Base-by-base conservation (phyloP, 2,329 filamentous ascomycete genomes). In the Ophiosphaerella korrae region DNA sequence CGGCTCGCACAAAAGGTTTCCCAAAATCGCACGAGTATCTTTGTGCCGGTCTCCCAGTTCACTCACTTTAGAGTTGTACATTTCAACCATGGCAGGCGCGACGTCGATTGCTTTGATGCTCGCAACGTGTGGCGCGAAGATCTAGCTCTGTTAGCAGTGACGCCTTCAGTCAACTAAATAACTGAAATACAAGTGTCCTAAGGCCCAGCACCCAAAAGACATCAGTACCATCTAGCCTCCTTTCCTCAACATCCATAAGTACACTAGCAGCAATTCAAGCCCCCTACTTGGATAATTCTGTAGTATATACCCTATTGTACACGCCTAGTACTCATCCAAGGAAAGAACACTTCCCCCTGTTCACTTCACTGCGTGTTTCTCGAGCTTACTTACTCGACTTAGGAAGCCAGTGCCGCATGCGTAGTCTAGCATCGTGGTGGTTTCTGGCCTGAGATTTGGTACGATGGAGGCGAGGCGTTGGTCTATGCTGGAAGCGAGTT, bases 401-500 rank as follows among this genome's bases (percentile, higher is more conserved):
- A 52, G 14, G 26, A 58, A 53, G 3, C 50, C 47, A 8, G 32
- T n/a, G 1, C 53, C 50, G 16, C 47, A 53, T 3, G 47, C 50
- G 42, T 53, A 47, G 38, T 58, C 48, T 8, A 55, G 47, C 50
- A 51, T 50, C 37, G 26, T 42, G 2, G 35, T 53, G 3, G 21
- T 23, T 24, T 42, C 11, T 7, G n/a, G 3, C 8, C 2, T 8
- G 9, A 21, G 18, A 39, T 43, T 24, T 9, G 40, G 3, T 1
- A 44, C 44, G 21, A 52, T 29, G 31, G 44, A 37, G 7, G 34
- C 24, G 21, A 52, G 40, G 13, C 29, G 32, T 9, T 29, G 11
- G 21, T 16, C 18, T 21, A 48, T 32, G 21, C 3, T 34, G 14
- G 40, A 7, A 2, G 44, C 41, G 1, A 48, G 14, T 11, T 12